A percentile compares a stretch with the other conserved stretches of the same genome.
phyloP scores from a whole-genome alignment of 495 filamentous ascomycete genomes.

The Hypoxylon perforatum region DNA sequence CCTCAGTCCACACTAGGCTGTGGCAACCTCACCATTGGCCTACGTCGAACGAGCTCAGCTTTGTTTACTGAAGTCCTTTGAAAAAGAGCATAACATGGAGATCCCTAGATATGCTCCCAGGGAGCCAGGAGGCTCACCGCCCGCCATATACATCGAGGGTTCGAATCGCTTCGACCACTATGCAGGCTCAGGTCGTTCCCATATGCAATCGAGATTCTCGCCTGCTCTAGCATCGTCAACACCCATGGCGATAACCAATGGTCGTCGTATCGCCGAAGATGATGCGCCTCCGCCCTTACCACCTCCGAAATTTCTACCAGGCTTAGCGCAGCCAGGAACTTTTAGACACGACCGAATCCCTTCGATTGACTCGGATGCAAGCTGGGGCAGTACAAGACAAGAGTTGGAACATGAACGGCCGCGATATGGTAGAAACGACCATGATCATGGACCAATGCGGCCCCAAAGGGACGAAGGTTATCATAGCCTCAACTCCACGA shows the following conservation, averaged over 20 bases:
- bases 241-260: conserved; percentile 61
- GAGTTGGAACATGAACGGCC: conserved; percentile 36
- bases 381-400: conserved; percentile 41
- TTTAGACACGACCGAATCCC: conserved; percentile 39
- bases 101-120: conserved; percentile 58
- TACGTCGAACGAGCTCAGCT: conserved; percentile 40
- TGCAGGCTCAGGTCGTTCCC: conserved; percentile 59
- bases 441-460: conserved; percentile 33
- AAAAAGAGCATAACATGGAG: conserved; percentile 62
- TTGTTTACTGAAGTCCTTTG: conserved; percentile 28
- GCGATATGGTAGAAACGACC: conserved; percentile 40
- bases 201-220: conserved; percentile 57
- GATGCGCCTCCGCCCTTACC: conserved; percentile 63
- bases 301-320: conserved; percentile 56
- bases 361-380: conserved; percentile 43
- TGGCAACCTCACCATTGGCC: conserved; percentile 40
- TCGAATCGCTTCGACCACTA: conserved; percentile 61
- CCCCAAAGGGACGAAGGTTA: conserved; percentile 46
- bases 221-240: conserved; percentile 53
- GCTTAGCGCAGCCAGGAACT: conserved; percentile 40
- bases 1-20: conserved; percentile 21
- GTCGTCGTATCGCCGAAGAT: conserved; percentile 46
- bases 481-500: conserved; percentile 47
- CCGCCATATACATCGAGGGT: conserved; percentile 66
- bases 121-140: conserved; percentile 50